Base-by-base conservation (phyloP, 306 rosid species). In the Cucurbita ficifolia region DNA sequence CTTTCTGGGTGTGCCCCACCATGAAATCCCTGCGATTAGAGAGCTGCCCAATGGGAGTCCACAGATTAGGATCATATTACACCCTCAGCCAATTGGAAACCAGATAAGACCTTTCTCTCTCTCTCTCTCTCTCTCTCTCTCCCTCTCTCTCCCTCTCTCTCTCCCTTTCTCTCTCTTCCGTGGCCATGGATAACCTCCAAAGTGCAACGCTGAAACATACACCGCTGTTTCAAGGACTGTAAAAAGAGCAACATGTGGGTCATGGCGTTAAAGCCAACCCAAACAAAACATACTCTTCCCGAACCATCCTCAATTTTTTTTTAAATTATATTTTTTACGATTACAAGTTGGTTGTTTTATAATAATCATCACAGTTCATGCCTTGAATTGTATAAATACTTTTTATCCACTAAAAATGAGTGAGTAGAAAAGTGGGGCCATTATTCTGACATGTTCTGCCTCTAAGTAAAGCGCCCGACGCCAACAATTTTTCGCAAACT, bases 21-120 rank as follows among this genome's bases (percentile, higher is more conserved):
- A 48, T 24, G 75, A 65, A 79, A 73, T 74, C 82, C 58, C 12
- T 49, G 3, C 10, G 84, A 82, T 81, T 74, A 74, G 77, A 80
- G 24, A 77, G 16, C 0, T 65, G 78, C 5, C 91, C 91, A 87
- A 90, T 90, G 7, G 76, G 65, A 74, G 71, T 4, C 1, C 64
- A 77, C 12, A 39, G 76, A 70, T 82, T 74, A 70, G 75, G 96
- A 90, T 90, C 22, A 77, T 78, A 81, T 83, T 75, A 17, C 4
- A 10, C 2, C 0, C 8, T 79, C 81, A 8, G 3, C 96, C 96
- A 90, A 90, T 90, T 1, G 77, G 21, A 83, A 78, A 64, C 8
- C 3, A 79, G 96, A 90, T 90, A 79, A 79, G 82, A 77, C 60
- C 33, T 35, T 13, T 0, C 8, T 49, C 7, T 43, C 12, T 43